phyloP scores from a whole-genome alignment of 208 protist genomes.

The Trichomonas tenax region DNA sequence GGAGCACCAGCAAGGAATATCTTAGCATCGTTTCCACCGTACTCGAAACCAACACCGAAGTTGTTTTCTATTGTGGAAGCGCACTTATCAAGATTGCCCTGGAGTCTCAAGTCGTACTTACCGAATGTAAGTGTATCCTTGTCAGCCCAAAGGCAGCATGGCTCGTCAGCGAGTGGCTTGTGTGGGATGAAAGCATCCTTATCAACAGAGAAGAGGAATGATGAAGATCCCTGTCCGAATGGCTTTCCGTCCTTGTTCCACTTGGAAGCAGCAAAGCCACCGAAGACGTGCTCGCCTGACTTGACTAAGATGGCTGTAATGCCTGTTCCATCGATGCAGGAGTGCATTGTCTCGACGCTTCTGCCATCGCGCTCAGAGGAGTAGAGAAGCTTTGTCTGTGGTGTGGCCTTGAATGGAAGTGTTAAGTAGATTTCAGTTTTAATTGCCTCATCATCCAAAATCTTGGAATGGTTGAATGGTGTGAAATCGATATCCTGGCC shows the following conservation, averaged over 20 bases:
- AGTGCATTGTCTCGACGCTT: background rate
- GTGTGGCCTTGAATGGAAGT: background rate
- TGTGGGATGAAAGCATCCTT: background rate
- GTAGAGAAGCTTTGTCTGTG: background rate
- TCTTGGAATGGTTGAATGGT: background rate
- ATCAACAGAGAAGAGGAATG: background rate
- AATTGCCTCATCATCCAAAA: background rate
- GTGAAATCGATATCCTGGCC: background rate
- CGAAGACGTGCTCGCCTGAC: background rate
- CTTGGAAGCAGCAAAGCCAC: background rate
- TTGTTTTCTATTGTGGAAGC: background rate
- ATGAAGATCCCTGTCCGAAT: background rate
- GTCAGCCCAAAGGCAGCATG: background rate
- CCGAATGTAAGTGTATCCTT: background rate
- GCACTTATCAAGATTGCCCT: background rate
- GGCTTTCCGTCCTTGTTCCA: background rate
- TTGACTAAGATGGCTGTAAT: background rate
- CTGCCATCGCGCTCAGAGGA: background rate
- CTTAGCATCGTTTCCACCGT: background rate
- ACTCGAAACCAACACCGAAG: background rate
- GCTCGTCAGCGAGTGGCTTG: background rate
- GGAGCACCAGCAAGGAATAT: background rate
- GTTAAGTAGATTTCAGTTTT: background rate
- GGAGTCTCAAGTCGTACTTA: background rate
- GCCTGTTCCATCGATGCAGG: background rate